Evolutionary conservation across 495 filamentous ascomycete genomes (phyloP).

Genomic region (Collariella sp.): DNA sequence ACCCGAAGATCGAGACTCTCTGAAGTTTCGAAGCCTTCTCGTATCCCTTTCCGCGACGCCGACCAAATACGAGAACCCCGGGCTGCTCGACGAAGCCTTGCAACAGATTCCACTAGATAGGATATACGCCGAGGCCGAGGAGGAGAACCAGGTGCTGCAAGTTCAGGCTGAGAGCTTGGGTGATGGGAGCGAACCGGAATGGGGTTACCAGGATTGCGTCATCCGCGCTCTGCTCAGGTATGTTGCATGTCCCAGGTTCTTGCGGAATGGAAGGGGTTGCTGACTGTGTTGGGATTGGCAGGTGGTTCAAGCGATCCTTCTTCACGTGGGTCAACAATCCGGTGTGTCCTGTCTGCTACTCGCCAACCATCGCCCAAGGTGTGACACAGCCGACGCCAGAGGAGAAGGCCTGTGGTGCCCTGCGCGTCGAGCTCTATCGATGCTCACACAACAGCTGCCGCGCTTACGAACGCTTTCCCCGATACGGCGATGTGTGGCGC

Average conservation of each 20-base stretch:
- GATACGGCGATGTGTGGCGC: slow-evolving; percentile 94
- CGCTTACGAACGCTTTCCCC: slow-evolving; percentile 78
- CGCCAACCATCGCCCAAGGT: slow-evolving; percentile 73
- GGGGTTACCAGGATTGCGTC: slow-evolving; percentile 98
- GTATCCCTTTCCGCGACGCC: slow-evolving; percentile 75
- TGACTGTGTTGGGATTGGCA: slow-evolving; percentile 31
- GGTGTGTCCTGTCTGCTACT: slow-evolving; percentile 66
- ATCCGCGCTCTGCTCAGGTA: slow-evolving; percentile 81
- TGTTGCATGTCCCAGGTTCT: slow-evolving; percentile 10
- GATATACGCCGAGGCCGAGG: slow-evolving; percentile 88
- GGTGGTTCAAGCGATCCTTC: slow-evolving; percentile 93
- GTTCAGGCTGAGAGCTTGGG: slow-evolving; percentile 81
- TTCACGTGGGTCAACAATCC: slow-evolving; percentile 98
- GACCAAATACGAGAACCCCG: slow-evolving; percentile 92
- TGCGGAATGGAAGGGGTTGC: slow-evolving; percentile 4
- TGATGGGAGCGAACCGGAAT: slow-evolving; percentile 68
- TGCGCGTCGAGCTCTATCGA: slow-evolving; percentile 79
- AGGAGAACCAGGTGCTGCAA: slow-evolving; percentile 77
- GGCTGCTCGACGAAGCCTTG: slow-evolving; percentile 87
- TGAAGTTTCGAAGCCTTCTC: slow-evolving; percentile 79
- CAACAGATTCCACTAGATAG: slow-evolving; percentile 78
- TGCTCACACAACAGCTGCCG: slow-evolving; percentile 66
- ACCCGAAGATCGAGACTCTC: slow-evolving; percentile 54
- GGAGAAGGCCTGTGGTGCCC: slow-evolving; percentile 77
- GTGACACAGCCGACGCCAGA: slow-evolving; percentile 79